Percentiles rank a stretch among this genome's conserved stretches.
Evolutionary conservation across 768 basidiomycete genomes (phyloP).

Genomic region (Lenzites betulinus): DNA sequence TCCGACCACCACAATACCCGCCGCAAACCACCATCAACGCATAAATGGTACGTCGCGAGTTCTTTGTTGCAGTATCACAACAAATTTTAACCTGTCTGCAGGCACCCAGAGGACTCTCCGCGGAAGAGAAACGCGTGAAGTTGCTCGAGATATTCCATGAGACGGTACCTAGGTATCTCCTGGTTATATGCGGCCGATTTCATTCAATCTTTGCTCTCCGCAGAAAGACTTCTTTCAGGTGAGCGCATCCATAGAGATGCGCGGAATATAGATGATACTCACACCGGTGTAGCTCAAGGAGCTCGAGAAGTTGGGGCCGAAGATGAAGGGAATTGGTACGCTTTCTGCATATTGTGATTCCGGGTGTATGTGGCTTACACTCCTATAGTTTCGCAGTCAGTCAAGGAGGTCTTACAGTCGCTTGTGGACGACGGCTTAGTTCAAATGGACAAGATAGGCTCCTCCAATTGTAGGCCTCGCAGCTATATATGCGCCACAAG

Average conservation of each 20-base stretch:
- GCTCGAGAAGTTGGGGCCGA: slow-evolving; percentile 85
- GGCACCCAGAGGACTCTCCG: slow-evolving; percentile 84
- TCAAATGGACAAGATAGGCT: slow-evolving; percentile 89
- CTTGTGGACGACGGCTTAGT: slow-evolving; percentile 88
- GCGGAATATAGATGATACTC: not conserved
- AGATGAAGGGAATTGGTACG: slow-evolving; percentile 87
- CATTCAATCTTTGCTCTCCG: not conserved
- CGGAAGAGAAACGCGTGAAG: slow-evolving; percentile 88
- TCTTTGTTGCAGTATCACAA: too few species aligned
- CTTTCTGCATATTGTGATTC: not conserved
- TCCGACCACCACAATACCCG: too few species aligned
- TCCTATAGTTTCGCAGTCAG: slow-evolving; percentile 75
- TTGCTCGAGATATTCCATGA: slow-evolving; percentile 94
- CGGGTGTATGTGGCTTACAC: not conserved
- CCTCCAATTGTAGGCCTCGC: slow-evolving; percentile 77
- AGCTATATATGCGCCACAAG: slow-evolving; percentile 13
- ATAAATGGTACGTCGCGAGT: too few species aligned
- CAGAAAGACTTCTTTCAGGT: slow-evolving; percentile 87
- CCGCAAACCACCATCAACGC: too few species aligned
- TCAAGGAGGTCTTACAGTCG: slow-evolving; percentile 89
- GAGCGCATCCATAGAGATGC: not conserved
- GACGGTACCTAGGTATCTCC: slow-evolving; percentile 53
- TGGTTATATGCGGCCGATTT: not conserved
- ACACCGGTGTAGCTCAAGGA: slow-evolving; percentile 69
- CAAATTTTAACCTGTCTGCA: slow-evolving; percentile 25